Evolutionary conservation across 768 basidiomycete species (phyloP).

Genomic region (Mycena albidolilacea): DNA sequence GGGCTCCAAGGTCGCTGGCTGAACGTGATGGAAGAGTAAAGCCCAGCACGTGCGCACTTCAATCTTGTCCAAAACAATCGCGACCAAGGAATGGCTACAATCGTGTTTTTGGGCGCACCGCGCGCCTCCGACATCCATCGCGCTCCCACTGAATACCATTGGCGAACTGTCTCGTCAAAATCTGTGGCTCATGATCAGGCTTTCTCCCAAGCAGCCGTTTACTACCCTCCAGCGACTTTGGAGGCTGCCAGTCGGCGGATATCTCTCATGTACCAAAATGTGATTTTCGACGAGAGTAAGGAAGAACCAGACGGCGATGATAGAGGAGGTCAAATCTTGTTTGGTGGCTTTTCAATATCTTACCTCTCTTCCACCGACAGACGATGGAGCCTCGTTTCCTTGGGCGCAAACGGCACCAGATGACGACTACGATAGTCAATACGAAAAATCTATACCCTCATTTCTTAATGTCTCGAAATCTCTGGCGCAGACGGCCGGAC

Average conservation of each 20-base stretch:
- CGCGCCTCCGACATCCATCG: constrained; percentile 32
- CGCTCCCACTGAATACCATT: constrained; percentile 39
- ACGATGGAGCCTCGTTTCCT: constrained; percentile 66
- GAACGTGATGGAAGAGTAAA: too few relatives aligned
- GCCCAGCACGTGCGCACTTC: too few relatives aligned
- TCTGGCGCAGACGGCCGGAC: constrained; percentile 32
- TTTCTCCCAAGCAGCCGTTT: constrained; percentile 39
- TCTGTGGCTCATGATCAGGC: not conserved
- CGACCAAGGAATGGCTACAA: constrained; percentile 29
- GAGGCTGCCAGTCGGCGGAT: constrained; percentile 80
- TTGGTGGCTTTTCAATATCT: not conserved
- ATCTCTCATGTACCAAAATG: constrained; percentile 78
- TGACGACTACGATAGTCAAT: constrained; percentile 37
- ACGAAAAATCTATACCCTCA: constrained; percentile 44
- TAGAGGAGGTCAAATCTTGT: constrained; percentile 23
- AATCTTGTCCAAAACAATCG: too few relatives aligned
- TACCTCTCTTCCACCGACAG: constrained; percentile 45
- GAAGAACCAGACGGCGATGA: constrained; percentile 50
- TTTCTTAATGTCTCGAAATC: constrained; percentile 45
- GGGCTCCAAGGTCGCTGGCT: too few relatives aligned
- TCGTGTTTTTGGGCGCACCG: constrained; percentile 40
- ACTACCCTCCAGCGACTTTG: constrained; percentile 70
- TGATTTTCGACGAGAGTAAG: constrained; percentile 71
- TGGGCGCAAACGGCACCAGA: constrained; percentile 68
- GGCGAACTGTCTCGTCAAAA: constrained; percentile 44